A percentile compares a stretch with the other conserved stretches of the same genome.
Conservation (phyloP, 2,329 filamentous ascomycete genomes). For the Acarospora socialis region DNA sequence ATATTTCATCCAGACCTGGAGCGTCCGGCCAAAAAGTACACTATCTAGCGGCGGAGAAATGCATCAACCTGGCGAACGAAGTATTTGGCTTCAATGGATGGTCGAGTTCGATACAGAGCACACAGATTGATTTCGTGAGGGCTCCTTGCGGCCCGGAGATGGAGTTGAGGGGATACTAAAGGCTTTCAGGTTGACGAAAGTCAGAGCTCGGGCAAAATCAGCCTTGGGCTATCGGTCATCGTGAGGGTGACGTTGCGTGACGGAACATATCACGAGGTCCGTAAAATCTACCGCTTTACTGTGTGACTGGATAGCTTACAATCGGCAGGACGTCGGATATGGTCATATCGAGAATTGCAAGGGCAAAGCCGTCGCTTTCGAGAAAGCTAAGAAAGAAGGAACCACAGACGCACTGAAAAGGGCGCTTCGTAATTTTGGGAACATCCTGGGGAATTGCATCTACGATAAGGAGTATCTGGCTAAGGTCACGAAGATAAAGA, state of each 20-base stretch:
- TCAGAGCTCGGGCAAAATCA: constrained; percentile 61
- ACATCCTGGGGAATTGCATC: constrained; percentile 93
- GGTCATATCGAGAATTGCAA: constrained; percentile 94
- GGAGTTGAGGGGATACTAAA: constrained; percentile 1
- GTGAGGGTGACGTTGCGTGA: constrained; percentile 81
- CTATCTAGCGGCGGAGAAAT: constrained; percentile 93
- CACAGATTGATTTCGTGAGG: constrained; percentile 78
- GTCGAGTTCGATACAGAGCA: constrained; percentile 89
- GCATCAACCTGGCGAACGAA: constrained; percentile 86
- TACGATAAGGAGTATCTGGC: constrained; percentile 92
- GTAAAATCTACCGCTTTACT: neutral
- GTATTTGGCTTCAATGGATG: constrained; percentile 96
- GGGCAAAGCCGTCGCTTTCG: constrained; percentile 87
- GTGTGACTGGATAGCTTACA: constrained; percentile 3
- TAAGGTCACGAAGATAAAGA: constrained; percentile 83
- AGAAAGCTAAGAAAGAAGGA: constrained; percentile 97
- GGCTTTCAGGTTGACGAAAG: constrained; percentile 57
- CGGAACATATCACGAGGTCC: constrained; percentile 80
- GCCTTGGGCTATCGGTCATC: constrained; percentile 75
- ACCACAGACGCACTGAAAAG: constrained; percentile 90
- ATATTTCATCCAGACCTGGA: constrained; percentile 74
- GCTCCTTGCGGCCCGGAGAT: neutral
- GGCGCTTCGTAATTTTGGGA: constrained; percentile 80
- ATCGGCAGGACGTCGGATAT: constrained; percentile 64
- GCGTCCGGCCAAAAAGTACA: constrained; percentile 76